A percentile compares a stretch with the other conserved stretches of the same genome.
Conservation (phyloP, 495 filamentous ascomycete genomes). For the Staphylotrichum longicolle region DNA sequence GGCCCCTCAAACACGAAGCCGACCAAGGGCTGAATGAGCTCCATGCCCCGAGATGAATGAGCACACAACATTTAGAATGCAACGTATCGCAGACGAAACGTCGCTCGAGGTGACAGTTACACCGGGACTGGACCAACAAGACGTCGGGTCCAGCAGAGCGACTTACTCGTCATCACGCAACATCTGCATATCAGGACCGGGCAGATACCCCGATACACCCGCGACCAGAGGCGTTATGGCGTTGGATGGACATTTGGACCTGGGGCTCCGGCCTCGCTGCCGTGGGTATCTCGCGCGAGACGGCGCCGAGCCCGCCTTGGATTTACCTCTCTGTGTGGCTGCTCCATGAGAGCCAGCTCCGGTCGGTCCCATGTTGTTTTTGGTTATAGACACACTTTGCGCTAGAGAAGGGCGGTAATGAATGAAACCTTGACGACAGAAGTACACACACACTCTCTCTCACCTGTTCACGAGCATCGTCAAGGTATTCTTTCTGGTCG, state of each 20-base stretch:
- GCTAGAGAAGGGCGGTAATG: conserved; percentile 1
- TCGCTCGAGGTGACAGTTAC: not conserved
- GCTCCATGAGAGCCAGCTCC: not conserved
- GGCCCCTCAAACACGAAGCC: conserved; percentile 13
- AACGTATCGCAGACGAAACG: not conserved
- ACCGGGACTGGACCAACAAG: not conserved
- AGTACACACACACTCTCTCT: too few species aligned
- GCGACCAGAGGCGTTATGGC: conserved; percentile 5
- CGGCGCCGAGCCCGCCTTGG: not conserved
- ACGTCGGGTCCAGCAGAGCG: not conserved
- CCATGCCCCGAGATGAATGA: not conserved
- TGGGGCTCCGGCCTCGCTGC: not conserved
- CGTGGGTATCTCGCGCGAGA: not conserved
- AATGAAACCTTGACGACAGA: not conserved
- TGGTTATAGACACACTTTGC: not conserved
- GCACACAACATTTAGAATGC: not conserved
- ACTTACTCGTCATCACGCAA: not conserved
- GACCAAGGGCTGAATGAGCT: conserved; percentile 15
- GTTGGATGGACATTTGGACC: not conserved
- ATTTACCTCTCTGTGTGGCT: not conserved
- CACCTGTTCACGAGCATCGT: not conserved
- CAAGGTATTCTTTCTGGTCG: not conserved
- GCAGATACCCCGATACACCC: conserved; percentile 14
- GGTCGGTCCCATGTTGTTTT: not conserved
- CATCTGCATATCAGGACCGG: not conserved